Conservation (phyloP, 805 yeast species). For the Suhomyces kilbournensis region DNA sequence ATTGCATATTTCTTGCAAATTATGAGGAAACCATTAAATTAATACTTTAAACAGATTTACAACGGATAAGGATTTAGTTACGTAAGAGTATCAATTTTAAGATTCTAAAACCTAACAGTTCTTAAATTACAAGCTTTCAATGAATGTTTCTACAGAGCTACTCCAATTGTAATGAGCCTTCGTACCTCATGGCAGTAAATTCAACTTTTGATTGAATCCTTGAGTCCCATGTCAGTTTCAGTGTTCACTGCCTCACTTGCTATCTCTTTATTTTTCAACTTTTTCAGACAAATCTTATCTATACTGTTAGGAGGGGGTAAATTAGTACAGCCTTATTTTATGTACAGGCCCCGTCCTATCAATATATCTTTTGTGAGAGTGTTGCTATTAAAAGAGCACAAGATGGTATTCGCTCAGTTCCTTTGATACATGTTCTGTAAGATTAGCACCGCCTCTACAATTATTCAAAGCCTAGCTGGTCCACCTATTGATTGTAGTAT, state of each 20-base stretch:
- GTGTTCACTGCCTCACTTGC: not conserved
- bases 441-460: not conserved
- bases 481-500: not conserved
- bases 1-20: not conserved
- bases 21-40: not conserved
- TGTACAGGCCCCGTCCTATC: not conserved
- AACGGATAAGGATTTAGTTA: not conserved
- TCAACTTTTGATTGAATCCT: not conserved
- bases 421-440: not conserved
- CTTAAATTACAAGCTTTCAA: not conserved
- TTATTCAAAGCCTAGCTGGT: not conserved
- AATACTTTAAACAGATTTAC: not conserved
- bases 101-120: too few species aligned
- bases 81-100: not conserved
- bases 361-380: not conserved
- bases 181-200: not conserved
- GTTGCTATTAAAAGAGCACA: not conserved
- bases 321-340: not conserved
- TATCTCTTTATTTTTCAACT: not conserved
- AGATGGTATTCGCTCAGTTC: not conserved
- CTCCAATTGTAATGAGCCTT: not conserved
- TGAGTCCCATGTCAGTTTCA: not conserved
- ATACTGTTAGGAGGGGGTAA: not conserved
- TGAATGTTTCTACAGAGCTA: not conserved
- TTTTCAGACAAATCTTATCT: not conserved